Evolutionary conservation across 169 alveolate species (phyloP), one percentile per base, ranked within the genome.

Genomic region (Plasmodium cynomolgi): DNA sequence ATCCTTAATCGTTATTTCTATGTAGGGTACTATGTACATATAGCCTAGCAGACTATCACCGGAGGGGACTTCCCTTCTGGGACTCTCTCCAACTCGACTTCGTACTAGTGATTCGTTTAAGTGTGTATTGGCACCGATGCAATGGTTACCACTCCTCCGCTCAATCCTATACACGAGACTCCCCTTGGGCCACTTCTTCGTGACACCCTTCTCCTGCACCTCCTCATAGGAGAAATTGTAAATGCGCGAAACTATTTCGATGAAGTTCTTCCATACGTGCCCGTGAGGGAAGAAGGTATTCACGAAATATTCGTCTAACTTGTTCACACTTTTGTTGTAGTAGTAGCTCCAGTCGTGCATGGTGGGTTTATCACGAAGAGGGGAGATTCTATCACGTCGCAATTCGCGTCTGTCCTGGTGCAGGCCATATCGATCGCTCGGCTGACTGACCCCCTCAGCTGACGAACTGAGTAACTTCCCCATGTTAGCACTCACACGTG

Each of bases 1-100:
- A 68, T 90, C 94, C 26, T 6, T 90, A 56, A 79, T 39, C 11
- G 5, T 80, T 37, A 90, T 80, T 31, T 80, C 77, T 75, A 62
- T 90, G 73, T 90, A 90, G 20, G 94, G 94, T n/a, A 90, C 54
- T 90, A 90, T 58, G 23, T 90, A 90, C 54, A 90, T 90, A 74
- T 90, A 90, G 8, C 94, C 94, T 44, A 90, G 54, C 31, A 77
- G 81, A 6, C 17, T 34, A 7, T 8, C 44, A 39, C 54, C 77
- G 34, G 29, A 2, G 13, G 15, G 8, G 54, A 41, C 17, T 41
- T 81, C 68, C 56, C 37, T 81, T 20, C 31, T 15, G n/a, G 13
- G 7, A 83, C 31, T 54, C 23, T 62, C 68, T n/a, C 74, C 68
- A 7, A 68, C 13, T 68, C 9, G 77, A 68, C 15, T 23, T 26